phyloP scores from a whole-genome alignment of 192 early-diverging fungal genomes.

The Chytriomyces sp. region DNA sequence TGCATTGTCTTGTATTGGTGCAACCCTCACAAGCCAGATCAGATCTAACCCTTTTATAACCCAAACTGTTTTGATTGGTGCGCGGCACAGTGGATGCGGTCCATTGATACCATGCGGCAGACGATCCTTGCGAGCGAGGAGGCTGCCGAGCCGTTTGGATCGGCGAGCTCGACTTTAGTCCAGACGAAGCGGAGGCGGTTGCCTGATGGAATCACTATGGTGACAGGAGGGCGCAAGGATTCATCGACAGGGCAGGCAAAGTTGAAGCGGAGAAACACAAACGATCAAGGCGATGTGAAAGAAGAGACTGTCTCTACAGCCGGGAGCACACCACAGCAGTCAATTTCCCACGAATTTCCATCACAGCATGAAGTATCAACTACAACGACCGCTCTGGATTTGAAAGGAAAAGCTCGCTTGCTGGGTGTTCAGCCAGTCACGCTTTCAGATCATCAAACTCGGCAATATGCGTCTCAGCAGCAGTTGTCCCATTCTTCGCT shows the following conservation, averaged over 20 bases:
- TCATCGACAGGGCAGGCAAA: neutral
- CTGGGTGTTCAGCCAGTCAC: too few species aligned
- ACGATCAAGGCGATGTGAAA: neutral
- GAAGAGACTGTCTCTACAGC: neutral
- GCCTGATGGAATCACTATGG: constrained; percentile 26
- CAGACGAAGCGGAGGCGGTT: constrained; percentile 6
- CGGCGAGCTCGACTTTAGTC: neutral
- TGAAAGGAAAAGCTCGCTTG: too few species aligned
- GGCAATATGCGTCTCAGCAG: too few species aligned
- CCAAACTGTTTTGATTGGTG: neutral
- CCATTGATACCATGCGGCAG: constrained; percentile 8
- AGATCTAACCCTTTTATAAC: neutral
- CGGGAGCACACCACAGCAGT: neutral
- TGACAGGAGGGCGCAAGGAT: constrained; percentile 13
- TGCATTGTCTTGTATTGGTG: neutral
- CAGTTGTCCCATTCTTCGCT: too few species aligned
- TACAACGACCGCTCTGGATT: too few species aligned
- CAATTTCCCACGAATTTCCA: neutral
- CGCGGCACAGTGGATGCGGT: constrained; percentile 23
- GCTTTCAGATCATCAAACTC: too few species aligned
- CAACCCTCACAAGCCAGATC: neutral
- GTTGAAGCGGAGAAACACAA: neutral
- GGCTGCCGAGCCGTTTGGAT: neutral
- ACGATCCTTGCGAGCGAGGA: neutral
- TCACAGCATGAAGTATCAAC: too few species aligned